Conservation (phyloP, 768 basidiomycete genomes). For the Cantharellus anzutake region DNA sequence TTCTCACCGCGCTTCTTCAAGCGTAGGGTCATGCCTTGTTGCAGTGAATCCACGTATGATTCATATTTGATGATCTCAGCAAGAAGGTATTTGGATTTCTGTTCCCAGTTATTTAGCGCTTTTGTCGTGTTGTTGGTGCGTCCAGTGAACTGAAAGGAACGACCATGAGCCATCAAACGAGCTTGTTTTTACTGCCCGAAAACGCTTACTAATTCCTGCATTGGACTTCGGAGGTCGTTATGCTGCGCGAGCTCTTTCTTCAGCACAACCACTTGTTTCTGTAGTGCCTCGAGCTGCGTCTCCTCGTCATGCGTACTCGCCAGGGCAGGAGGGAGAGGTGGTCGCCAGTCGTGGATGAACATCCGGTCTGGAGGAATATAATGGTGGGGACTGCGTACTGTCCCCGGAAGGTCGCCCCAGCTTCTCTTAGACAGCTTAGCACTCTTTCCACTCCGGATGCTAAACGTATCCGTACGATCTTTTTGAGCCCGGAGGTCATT, state of each 20-base stretch:
- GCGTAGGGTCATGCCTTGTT: conserved; percentile 63
- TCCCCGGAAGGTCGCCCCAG: conserved; percentile 20
- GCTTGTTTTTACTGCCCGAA: not conserved
- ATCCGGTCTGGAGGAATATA: conserved; percentile 48
- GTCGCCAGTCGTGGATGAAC: conserved; percentile 84
- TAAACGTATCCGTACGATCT: conserved; percentile 34
- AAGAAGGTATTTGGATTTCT: conserved; percentile 72
- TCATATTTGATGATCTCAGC: conserved; percentile 92
- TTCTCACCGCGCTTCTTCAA: conserved; percentile 85
- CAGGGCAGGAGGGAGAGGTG: conserved; percentile 68
- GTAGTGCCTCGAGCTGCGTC: conserved; percentile 72
- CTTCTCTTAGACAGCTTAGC: conserved; percentile 46
- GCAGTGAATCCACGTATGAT: conserved; percentile 81
- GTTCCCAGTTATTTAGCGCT: conserved; percentile 82
- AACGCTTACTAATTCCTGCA: conserved; percentile 49
- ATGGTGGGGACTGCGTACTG: conserved; percentile 39
- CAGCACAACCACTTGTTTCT: conserved; percentile 57
- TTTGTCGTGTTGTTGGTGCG: conserved; percentile 55
- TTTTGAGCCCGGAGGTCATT: not conserved
- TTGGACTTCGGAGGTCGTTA: conserved; percentile 65
- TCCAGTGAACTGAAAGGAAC: conserved; percentile 46
- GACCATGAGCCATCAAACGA: not conserved
- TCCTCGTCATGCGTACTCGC: conserved; percentile 84
- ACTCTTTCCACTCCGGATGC: conserved; percentile 58
- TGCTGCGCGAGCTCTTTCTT: conserved; percentile 68